A percentile compares a stretch with the other conserved stretches of the same genome.
Conservation (phyloP, 1,139 yeast genomes). For the Yamadazyma buinensis region DNA sequence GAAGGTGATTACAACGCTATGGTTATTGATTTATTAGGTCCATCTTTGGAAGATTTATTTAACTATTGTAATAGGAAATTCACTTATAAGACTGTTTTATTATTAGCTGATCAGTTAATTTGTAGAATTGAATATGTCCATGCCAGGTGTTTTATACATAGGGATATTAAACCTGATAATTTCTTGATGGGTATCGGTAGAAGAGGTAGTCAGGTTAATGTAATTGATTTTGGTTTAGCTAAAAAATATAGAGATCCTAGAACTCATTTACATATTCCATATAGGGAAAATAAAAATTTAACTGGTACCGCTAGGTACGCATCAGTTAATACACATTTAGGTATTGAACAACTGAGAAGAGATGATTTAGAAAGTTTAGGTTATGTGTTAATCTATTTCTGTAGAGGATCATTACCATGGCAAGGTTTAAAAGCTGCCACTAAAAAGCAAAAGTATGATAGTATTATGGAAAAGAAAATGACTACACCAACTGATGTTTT, state of each 20-base stretch:
- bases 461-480: conserved; percentile 95
- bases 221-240: conserved; percentile 96
- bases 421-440: conserved; percentile 98
- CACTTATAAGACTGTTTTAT: conserved; percentile 86
- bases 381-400: conserved; percentile 89
- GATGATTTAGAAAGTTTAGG: conserved; percentile 96
- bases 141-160: conserved; percentile 90
- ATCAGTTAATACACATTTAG: conserved; percentile 91
- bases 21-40: conserved; percentile 95
- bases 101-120: conserved; percentile 90
- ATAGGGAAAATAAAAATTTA: conserved; percentile 90
- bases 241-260: conserved; percentile 94
- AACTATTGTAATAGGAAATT: conserved; percentile 94
- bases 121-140: conserved; percentile 95
- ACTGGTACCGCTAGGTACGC: conserved; percentile 99
- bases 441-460: conserved; percentile 93
- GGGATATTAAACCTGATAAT: conserved; percentile 94
- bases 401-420: conserved; percentile 97
- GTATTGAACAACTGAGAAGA: conserved; percentile 94
- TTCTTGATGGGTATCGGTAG: conserved; percentile 96
- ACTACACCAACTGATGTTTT: conserved; percentile 85
- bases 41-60: conserved; percentile 91
- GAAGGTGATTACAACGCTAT: conserved; percentile 96
- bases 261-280: conserved; percentile 93
- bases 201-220: conserved; percentile 91